Conservation (phyloP, 306 rosid genomes). For the Gastrolobium bilobum region DNA sequence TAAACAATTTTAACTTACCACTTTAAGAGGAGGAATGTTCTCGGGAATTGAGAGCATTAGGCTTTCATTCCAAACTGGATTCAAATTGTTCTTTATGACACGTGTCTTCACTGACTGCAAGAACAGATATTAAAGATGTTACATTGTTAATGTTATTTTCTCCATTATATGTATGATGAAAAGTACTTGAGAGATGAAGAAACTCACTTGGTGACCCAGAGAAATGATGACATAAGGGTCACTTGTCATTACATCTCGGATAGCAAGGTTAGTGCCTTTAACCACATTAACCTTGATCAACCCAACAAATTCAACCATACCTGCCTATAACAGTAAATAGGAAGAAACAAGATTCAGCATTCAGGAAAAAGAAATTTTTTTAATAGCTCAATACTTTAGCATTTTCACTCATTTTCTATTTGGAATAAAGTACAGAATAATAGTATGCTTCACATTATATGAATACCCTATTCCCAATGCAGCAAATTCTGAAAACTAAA, state of each 20-base stretch:
- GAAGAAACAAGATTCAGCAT: conserved; percentile 48
- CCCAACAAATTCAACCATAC: conserved; percentile 96
- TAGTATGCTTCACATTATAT: conserved; percentile 19
- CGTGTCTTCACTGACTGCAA: conserved; percentile 91
- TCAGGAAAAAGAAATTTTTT: background rate
- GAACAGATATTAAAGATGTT: conserved; percentile 16
- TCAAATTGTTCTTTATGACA: conserved; percentile 86
- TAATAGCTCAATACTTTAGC: background rate
- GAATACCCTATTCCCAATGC: background rate
- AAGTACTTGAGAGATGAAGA: conserved; percentile 47
- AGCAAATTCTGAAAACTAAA: background rate
- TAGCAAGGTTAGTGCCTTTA: conserved; percentile 84
- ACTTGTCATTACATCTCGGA: conserved; percentile 85
- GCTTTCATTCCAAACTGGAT: conserved; percentile 97
- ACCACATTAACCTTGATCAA: conserved; percentile 91
- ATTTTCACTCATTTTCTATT: background rate
- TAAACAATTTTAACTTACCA: conserved; percentile 63
- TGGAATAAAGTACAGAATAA: conserved; percentile 30
- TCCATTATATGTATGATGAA: background rate
- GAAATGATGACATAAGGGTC: conserved; percentile 95
- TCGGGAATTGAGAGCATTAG: conserved; percentile 95
- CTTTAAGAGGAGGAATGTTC: conserved; percentile 79
- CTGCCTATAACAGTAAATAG: conserved; percentile 76
- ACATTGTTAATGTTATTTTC: conserved; percentile 30
- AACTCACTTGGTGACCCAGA: conserved; percentile 89